phyloP scores from a whole-genome alignment of 306 rosid genomes.

The Vigna reflexopilosa region DNA sequence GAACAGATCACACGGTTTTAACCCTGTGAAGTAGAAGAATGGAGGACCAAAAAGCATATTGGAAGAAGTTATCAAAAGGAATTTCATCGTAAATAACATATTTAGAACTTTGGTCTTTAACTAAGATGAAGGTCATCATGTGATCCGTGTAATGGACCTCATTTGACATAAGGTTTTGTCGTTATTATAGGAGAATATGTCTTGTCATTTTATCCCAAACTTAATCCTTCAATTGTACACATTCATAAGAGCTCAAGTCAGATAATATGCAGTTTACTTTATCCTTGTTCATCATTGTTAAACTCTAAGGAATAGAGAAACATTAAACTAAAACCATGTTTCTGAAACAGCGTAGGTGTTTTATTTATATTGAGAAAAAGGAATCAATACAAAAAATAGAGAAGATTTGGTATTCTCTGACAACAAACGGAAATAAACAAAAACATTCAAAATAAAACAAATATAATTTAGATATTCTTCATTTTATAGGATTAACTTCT shows the following conservation, averaged over 20 bases:
- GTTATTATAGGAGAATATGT: conserved; percentile 2
- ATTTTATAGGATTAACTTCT: no score
- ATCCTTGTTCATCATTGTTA: background rate
- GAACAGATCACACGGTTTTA: background rate
- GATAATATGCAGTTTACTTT: conserved; percentile 9
- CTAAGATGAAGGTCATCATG: background rate
- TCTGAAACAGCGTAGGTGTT: no score
- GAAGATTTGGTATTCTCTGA: no score
- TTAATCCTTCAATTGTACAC: background rate
- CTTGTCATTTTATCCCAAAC: background rate
- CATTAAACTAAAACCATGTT: no score
- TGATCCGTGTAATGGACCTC: background rate
- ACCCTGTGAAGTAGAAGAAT: background rate
- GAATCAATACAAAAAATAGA: no score
- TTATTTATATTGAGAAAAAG: no score
- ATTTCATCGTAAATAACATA: background rate
- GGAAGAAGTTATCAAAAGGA: background rate
- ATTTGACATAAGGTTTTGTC: background rate
- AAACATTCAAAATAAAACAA: no score
- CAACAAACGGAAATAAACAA: no score
- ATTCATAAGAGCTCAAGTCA: background rate
- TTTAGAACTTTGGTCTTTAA: background rate
- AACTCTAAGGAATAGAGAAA: no score
- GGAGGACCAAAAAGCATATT: background rate
- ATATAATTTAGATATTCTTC: no score